phyloP scores from a whole-genome alignment of 345 rosid genomes.

The Anacardium occidentale region DNA sequence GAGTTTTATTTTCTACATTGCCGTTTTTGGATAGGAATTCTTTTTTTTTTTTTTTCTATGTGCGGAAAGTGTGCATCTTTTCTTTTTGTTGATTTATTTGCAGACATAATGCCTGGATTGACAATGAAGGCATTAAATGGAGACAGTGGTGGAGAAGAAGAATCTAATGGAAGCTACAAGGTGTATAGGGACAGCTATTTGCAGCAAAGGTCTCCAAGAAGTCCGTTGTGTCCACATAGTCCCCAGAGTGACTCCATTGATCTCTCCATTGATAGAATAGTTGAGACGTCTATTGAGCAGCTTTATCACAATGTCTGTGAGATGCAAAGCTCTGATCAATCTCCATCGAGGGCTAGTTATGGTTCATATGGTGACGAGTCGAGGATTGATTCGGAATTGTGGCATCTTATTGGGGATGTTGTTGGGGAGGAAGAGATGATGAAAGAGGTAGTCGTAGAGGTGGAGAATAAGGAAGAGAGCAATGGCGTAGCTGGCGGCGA shows the following conservation, averaged over 20 bases:
- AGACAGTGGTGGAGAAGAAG: conserved; percentile 22
- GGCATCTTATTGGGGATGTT: conserved; percentile 71
- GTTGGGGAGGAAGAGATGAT: conserved; percentile 44
- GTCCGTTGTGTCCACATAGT: conserved; percentile 43
- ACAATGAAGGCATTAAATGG: conserved; percentile 41
- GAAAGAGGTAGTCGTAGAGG: conserved; percentile 48
- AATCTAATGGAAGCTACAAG: conserved; percentile 21
- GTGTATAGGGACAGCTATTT: conserved; percentile 34
- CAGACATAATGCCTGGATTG: conserved; percentile 33
- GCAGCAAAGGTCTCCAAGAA: conserved; percentile 44
- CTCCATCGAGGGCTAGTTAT: conserved; percentile 75
- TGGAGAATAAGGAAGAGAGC: conserved; percentile 33
- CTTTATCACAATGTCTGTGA: conserved; percentile 78
- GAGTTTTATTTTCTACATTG: neutral
- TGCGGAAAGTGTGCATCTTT: neutral
- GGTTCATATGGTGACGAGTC: conserved; percentile 85
- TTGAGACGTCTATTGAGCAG: conserved; percentile 72
- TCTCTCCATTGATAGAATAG: conserved; percentile 51
- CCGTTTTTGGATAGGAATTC: neutral
- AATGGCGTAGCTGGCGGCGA: conserved; percentile 20
- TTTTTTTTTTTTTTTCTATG: neutral
- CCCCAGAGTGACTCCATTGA: conserved; percentile 47
- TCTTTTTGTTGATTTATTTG: neutral
- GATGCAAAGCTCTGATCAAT: conserved; percentile 95
- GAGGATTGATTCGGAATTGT: conserved; percentile 80